Evolutionary conservation across 495 filamentous ascomycete species (phyloP).

Genomic region (Aspergillus ostianus): DNA sequence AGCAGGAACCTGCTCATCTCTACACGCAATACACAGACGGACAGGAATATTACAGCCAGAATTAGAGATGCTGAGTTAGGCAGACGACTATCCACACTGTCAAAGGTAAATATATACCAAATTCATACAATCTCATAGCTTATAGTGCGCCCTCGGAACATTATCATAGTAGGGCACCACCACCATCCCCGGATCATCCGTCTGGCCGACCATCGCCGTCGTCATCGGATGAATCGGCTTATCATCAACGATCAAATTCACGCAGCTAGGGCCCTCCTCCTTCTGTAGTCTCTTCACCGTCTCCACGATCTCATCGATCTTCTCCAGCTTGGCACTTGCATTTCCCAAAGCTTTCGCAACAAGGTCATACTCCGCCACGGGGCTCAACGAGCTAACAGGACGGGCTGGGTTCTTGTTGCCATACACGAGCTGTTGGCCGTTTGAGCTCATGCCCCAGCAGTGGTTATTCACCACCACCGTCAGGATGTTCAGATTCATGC

Average conservation of each 20-base stretch:
- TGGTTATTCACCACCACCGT: slow-evolving; percentile 31
- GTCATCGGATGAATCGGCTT: slow-evolving; percentile 31
- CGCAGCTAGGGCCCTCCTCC: slow-evolving; percentile 19
- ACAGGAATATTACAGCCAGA: too few species aligned
- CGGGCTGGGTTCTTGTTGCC: slow-evolving; percentile 17
- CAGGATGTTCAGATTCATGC: slow-evolving; percentile 25
- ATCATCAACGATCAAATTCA: slow-evolving; percentile 26
- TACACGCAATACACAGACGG: background rate
- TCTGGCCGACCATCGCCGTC: slow-evolving; percentile 26
- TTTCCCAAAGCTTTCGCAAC: slow-evolving; percentile 28
- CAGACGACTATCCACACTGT: too few species aligned
- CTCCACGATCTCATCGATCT: slow-evolving; percentile 13
- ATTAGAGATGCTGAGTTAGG: too few species aligned
- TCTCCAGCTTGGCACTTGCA: slow-evolving; percentile 12
- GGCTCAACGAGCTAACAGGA: slow-evolving; percentile 21
- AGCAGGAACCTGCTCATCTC: too few species aligned
- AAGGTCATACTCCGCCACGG: slow-evolving; percentile 24
- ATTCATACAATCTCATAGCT: slow-evolving; percentile 1
- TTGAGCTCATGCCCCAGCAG: slow-evolving; percentile 31
- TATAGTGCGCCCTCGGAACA: slow-evolving; percentile 25
- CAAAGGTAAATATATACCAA: background rate
- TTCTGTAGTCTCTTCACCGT: slow-evolving; percentile 16
- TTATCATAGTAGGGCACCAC: slow-evolving; percentile 32
- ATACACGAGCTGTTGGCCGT: slow-evolving; percentile 29
- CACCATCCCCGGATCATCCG: slow-evolving; percentile 21